These are phyloP conservation scores for Actinomortierella ambigua DNA, from an alignment of 371 early-diverging fungal genomes.

Conservation along the genomic window DNA sequence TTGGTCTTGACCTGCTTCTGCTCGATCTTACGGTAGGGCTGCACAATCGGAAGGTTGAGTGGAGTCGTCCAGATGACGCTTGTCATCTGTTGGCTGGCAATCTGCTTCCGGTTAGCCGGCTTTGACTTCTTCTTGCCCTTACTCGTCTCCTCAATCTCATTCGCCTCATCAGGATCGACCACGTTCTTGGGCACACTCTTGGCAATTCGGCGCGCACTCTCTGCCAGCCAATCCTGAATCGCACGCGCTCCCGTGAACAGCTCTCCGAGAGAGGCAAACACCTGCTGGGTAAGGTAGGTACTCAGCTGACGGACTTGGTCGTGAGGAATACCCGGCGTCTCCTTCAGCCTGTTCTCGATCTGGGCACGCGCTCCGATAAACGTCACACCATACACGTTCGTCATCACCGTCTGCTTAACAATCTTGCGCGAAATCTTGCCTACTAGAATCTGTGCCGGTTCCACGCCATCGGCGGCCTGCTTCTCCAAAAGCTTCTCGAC, in stretches of 20 bases:
- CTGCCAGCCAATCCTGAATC: slow-evolving; percentile 95
- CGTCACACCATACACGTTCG: slow-evolving; percentile 98
- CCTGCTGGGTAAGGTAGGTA: slow-evolving; percentile 80
- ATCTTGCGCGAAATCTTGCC: slow-evolving; percentile 90
- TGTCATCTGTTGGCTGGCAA: slow-evolving; percentile 69
- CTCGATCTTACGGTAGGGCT: slow-evolving; percentile 89
- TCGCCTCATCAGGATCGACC: slow-evolving; percentile 53
- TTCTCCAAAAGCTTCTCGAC: slow-evolving; percentile 74
- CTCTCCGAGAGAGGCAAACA: slow-evolving; percentile 87
- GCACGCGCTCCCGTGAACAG: slow-evolving; percentile 90
- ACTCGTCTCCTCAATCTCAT: slow-evolving; percentile 45
- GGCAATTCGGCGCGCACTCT: slow-evolving; percentile 85
- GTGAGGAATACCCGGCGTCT: slow-evolving; percentile 64
- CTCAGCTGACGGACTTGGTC: slow-evolving; percentile 59
- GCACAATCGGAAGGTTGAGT: slow-evolving; percentile 92
- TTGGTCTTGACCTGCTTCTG: slow-evolving; percentile 72
- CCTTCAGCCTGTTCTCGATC: slow-evolving; percentile 82
- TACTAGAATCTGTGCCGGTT: slow-evolving; percentile 58
- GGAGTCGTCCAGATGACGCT: slow-evolving; percentile 98
- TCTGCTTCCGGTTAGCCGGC: slow-evolving; percentile 12
- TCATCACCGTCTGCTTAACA: slow-evolving; percentile 99
- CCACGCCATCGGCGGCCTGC: slow-evolving; percentile 65
- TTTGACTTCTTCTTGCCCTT: slow-evolving; percentile 26
- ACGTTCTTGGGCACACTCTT: slow-evolving; percentile 67
- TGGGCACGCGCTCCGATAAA: slow-evolving; percentile 93